Base-by-base conservation (phyloP, 768 basidiomycete genomes). In the Flagelloscypha sp. region DNA sequence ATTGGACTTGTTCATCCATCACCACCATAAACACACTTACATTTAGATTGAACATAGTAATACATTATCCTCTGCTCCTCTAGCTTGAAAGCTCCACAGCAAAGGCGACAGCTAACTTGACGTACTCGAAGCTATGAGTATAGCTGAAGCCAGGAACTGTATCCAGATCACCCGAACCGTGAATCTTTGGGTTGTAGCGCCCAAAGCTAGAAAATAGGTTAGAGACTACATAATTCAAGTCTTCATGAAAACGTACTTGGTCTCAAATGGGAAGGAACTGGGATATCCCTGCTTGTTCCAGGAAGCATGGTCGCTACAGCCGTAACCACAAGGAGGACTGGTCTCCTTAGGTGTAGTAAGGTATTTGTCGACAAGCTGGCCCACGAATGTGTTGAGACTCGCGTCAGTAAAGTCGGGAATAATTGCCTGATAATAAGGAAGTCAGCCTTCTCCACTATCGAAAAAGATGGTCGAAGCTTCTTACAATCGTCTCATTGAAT, bases 41-140 rank as follows among this genome's bases (percentile, higher is more conserved):
- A n/a, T n/a, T n/a, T n/a, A n/a, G n/a, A n/a, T n/a, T n/a, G n/a
- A n/a, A n/a, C n/a, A n/a, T n/a, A n/a, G n/a, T n/a, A n/a, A n/a
- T n/a, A n/a, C n/a, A n/a, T n/a, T n/a, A n/a, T n/a, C n/a, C n/a
- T n/a, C n/a, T n/a, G n/a, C n/a, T n/a, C n/a, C 8, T 17, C 18
- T 16, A 31, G 16, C 12, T 31, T 8, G 30, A 60, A 11, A 77
- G 59, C 47, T 77, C 74, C 40, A 73, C 61, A 2, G 70, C 72
- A 46, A 67, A 74, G 1, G 68, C 73, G 27, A 70, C 61, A 13
- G 66, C 70, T 30, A 79, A 48, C 56, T 77, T 77, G 16, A 72
- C 66, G 53, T 75, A 79, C 55, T 78, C 71, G 40, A 71, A 42
- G 47, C 65, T 55, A 49, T 71, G 68, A 5, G 48, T 52, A 49